These are phyloP conservation scores for Thymus mandschuricus DNA, from an alignment of 257 asterid genomes.

Conservation along the genomic window DNA sequence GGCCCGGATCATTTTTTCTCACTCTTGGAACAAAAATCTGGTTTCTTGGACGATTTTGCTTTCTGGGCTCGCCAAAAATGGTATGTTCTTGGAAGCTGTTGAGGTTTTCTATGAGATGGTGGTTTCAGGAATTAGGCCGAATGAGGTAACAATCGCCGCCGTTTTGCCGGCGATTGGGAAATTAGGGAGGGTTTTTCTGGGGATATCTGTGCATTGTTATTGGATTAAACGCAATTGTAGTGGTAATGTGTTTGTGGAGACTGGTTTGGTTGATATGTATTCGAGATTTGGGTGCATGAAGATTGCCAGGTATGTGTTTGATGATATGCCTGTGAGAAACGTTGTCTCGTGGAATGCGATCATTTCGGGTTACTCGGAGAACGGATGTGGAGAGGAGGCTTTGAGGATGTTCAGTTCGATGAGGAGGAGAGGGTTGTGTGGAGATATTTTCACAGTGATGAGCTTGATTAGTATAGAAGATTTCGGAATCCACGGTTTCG, in stretches of 20 bases:
- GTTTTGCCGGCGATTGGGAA: conserved; percentile 64
- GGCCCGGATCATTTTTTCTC: conserved; percentile 51
- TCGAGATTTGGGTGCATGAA: conserved; percentile 47
- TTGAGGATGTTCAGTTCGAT: conserved; percentile 44
- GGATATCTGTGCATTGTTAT: conserved; percentile 62
- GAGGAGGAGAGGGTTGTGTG: conserved; percentile 44
- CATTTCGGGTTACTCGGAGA: conserved; percentile 53
- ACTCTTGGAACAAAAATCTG: conserved; percentile 41
- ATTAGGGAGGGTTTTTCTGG: conserved; percentile 36
- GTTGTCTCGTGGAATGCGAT: conserved; percentile 61
- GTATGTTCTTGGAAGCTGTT: conserved; percentile 47
- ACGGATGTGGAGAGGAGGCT: conserved; percentile 55
- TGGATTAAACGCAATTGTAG: conserved; percentile 41
- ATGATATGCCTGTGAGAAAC: conserved; percentile 59
- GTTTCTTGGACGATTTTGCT: conserved; percentile 64
- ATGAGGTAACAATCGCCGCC: conserved; percentile 56
- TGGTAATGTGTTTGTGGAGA: conserved; percentile 54
- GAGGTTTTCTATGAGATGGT: conserved; percentile 49
- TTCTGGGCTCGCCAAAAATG: conserved; percentile 60
- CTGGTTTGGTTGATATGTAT: conserved; percentile 59
- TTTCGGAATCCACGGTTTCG: conserved; percentile 42
- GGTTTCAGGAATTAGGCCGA: conserved; percentile 47
- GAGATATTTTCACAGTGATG: conserved; percentile 48
- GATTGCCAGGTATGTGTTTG: conserved; percentile 47
- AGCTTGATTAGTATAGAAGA: conserved; percentile 44